Evolutionary conservation across 73 alveolate species (phyloP), one percentile per base, ranked within the genome.

Genomic region (Tetrahymena malaccensis): DNA sequence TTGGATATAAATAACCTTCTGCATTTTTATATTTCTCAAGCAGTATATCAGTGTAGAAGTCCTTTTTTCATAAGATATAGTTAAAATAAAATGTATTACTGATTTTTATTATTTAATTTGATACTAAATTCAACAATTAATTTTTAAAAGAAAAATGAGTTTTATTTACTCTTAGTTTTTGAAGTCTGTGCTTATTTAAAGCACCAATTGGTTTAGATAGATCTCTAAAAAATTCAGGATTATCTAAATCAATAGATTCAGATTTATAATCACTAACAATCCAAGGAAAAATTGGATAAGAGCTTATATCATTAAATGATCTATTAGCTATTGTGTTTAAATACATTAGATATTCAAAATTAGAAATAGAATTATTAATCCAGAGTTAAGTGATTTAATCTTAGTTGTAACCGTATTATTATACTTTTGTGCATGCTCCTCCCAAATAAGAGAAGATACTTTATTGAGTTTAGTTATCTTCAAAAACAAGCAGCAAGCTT

Each of bases 261-360:
- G 94, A 44, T 94, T 55, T 31, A 50, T 96, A 98, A 94, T 98
- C 98, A 27, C 96, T 93, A 31, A 99, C 85, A 19, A 99, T 96
- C 99, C 99, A 99, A 0, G 99, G 99, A 96, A 98, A 98, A 17
- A 98, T 98, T 12, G 99, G 99, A 94, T 99, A 99, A 93, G 99
- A 98, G 57, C 98, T 96, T 38, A 99, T 94, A 95, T 99, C 99
- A 85, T 98, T 98, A 95, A 97, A 98, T 34, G 98, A 94, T 89
- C 99, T 96, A 57, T 98, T 98, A 43, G 99, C 98, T 94, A 98
- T 96, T 34, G 97, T 95, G 95, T 99, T 99, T 55, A 98, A 93
- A 38, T 96, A 94, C 98, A 98, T 97, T 35, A 99, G 55, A 96
- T 98, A 97, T 94, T 97, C 98, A 94, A 97, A 96, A 94, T 98